These are phyloP conservation scores for Phytopythium kandeliae DNA, from an alignment of 352 stramenopile genomes.

Conservation along the genomic window DNA sequence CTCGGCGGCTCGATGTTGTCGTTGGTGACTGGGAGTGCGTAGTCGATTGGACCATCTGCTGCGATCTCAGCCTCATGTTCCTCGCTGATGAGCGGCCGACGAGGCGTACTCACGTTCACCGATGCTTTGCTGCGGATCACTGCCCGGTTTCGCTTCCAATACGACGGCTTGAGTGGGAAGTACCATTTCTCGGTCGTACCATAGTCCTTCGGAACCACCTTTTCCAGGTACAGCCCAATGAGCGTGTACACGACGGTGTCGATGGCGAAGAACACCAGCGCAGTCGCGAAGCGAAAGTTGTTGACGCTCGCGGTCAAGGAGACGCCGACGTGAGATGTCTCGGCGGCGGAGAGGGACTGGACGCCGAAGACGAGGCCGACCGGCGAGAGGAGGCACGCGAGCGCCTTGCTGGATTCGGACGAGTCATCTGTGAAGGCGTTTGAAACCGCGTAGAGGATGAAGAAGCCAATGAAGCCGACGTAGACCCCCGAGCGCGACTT, in stretches of 20 bases:
- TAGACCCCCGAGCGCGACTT: constrained; percentile 46
- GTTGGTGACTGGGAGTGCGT: constrained; percentile 27
- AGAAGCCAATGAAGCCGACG: constrained; percentile 79
- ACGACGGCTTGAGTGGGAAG: constrained; percentile 70
- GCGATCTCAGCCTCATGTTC: not conserved
- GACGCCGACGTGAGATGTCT: constrained; percentile 37
- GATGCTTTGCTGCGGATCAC: not conserved
- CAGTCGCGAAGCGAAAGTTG: constrained; percentile 50
- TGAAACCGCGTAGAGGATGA: constrained; percentile 74
- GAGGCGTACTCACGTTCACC: constrained; percentile 20
- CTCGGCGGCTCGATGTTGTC: constrained; percentile 31
- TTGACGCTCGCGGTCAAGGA: constrained; percentile 19
- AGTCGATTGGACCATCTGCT: constrained; percentile 12
- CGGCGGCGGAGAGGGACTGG: constrained; percentile 34
- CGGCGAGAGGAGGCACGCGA: constrained; percentile 47
- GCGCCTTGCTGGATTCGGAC: constrained; percentile 25
- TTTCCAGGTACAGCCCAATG: constrained; percentile 88
- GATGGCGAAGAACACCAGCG: constrained; percentile 70
- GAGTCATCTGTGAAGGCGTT: constrained; percentile 21
- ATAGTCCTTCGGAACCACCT: constrained; percentile 88
- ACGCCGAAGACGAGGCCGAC: constrained; percentile 68
- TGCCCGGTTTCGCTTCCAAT: constrained; percentile 8
- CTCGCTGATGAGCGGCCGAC: not conserved
- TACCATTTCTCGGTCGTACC: constrained; percentile 88
- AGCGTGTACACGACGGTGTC: constrained; percentile 89